Evolutionary conservation across 2,329 filamentous ascomycete genomes (phyloP), one percentile per base, ranked within the genome.

Genomic region (Pyrenophora graminea): DNA sequence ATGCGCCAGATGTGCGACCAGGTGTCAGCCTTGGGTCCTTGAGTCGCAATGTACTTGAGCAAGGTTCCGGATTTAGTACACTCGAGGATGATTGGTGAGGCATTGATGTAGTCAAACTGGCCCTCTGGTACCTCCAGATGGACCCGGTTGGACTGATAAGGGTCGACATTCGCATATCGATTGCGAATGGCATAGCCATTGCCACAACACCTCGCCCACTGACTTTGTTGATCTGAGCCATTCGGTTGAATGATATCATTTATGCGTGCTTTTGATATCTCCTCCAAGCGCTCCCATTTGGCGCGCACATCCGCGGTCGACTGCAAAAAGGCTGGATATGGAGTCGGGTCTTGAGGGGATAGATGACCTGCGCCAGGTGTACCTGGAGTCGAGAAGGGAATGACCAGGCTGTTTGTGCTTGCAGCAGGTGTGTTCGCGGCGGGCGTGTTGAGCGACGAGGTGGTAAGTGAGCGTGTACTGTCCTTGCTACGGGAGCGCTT

Each of bases 1-100:
- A 99, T 99, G 68, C 94, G 90, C 90, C 93, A 99, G 59, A 96
- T 89, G 68, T 96, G 91, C 60, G 86, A 84, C 48, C 88, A 81
- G 13, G 89, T 90, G 21, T 84, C 83, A 53, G 80, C 74, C 66
- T 92, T 96, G 5, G 94, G 94, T 0, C 94, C 94, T 77, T 95
- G 91, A 72, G 95, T 97, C 45, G 92, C 94, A 62, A 99, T 96
- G 73, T 95, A 97, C 47, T 82, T 81, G 49, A 76, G 73, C 41
- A 74, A 65, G 33, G 70, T 71, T 31, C 70, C 67, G 2, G 77
- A 62, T 62, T 66, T 60, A 59, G 77, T 68, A 51, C 74, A 65
- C 62, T 74, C 65, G 64, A 78, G 59, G 50, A 67, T 56, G 21
- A 81, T 79, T 1, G 78, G 78, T 21, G 73, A 77, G 19, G 79